Evolutionary conservation across 2,329 filamentous ascomycete species (phyloP).

Genomic region (Fusarium scirpi): DNA sequence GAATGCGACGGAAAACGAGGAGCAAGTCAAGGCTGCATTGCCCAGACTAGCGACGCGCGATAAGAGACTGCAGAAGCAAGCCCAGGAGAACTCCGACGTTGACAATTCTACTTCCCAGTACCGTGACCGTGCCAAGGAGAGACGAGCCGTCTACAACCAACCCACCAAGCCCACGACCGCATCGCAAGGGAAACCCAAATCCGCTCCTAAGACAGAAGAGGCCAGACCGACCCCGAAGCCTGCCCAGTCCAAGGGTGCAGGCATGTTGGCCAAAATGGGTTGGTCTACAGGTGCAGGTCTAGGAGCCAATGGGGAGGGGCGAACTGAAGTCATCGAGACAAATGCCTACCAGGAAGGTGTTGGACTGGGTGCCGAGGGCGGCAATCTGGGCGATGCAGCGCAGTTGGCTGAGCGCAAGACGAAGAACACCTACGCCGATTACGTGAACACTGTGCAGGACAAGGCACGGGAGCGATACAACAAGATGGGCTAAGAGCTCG

Average conservation of each 20-base stretch:
- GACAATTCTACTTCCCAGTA: conserved; percentile 57
- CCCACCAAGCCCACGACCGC: conserved; percentile 62
- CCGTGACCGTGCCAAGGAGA: conserved; percentile 76
- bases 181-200: conserved; percentile 54
- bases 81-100: conserved; percentile 41
- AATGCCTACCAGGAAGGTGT: conserved; percentile 76
- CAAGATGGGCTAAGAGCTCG: conserved; percentile 56
- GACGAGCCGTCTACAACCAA: conserved; percentile 72
- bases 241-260: conserved; percentile 70
- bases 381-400: conserved; percentile 76
- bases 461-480: conserved; percentile 75
- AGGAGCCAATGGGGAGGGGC: conserved; percentile 71
- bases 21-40: conserved; percentile 63
- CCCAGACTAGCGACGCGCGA: conserved; percentile 56
- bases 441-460: conserved; percentile 73
- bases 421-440: conserved; percentile 69
- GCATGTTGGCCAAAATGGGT: conserved; percentile 78
- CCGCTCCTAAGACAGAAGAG: conserved; percentile 37
- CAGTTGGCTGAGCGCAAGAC: conserved; percentile 73
- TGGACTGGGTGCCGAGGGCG: conserved; percentile 75
- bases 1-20: conserved; percentile 54
- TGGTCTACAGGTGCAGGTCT: conserved; percentile 75
- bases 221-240: conserved; percentile 45
- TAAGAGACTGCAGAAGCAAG: conserved; percentile 52
- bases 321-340: conserved; percentile 72